Evolutionary conservation across 345 rosid species (phyloP).

Genomic region (Brassica rapa): DNA sequence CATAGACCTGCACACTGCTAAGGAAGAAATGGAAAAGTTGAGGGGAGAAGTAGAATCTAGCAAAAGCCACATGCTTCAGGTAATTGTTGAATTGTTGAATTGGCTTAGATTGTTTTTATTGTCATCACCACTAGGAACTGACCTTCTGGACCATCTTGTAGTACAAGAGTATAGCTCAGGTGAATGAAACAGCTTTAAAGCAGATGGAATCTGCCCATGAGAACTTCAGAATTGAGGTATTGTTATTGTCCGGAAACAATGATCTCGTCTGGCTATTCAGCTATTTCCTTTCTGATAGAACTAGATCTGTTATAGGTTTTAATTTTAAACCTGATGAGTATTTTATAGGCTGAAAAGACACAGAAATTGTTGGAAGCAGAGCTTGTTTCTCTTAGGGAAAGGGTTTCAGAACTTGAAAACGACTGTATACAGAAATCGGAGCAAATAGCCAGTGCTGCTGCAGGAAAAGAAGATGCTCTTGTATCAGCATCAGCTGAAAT

Average conservation of each 20-base stretch:
- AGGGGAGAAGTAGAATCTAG: constrained; percentile 77
- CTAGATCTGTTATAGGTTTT: constrained; percentile 12
- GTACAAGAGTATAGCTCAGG: constrained; percentile 95
- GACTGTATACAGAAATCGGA: constrained; percentile 68
- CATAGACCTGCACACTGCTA: constrained; percentile 53
- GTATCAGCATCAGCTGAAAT: constrained; percentile 66
- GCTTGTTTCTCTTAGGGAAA: constrained; percentile 62
- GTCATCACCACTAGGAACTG: constrained; percentile 11
- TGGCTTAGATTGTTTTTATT: constrained; percentile 7
- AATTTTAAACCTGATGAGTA: constrained; percentile 8
- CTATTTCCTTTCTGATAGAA: constrained; percentile 17
- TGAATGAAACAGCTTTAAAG: constrained; percentile 85
- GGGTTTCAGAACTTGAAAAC: constrained; percentile 71
- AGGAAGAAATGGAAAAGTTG: constrained; percentile 69
- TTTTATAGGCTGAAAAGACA: constrained; percentile 65
- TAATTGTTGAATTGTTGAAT: constrained; percentile 41
- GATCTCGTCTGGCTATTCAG: constrained; percentile 13
- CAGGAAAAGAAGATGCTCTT: constrained; percentile 72
- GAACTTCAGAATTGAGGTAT: constrained; percentile 76
- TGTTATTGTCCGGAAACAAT: constrained; percentile 15
- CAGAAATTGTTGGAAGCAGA: constrained; percentile 75
- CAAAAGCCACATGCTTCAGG: constrained; percentile 96
- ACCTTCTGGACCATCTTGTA: constrained; percentile 45
- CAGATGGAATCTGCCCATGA: constrained; percentile 93
- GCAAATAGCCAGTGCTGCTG: constrained; percentile 64